These are phyloP conservation scores for Megacollybia marginata DNA, from an alignment of 768 basidiomycete genomes.

Conservation along the genomic window DNA sequence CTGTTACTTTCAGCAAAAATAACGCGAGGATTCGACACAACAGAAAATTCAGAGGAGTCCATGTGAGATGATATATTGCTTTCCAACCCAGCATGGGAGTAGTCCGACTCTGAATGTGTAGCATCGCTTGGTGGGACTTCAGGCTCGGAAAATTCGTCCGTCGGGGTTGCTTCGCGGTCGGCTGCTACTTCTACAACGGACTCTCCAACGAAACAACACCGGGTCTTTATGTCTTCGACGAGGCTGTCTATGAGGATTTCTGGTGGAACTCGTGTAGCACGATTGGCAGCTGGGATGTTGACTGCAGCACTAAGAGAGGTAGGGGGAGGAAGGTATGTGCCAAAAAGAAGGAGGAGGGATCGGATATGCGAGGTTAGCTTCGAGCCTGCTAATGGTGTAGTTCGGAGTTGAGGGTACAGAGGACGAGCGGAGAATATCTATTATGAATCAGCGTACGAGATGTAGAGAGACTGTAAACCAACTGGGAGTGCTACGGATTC, in stretches of 20 bases:
- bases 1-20: slow-evolving; percentile 15
- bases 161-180: slow-evolving; percentile 19
- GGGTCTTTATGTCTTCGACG: slow-evolving; percentile 87
- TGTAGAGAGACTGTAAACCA: slow-evolving; percentile 17
- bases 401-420: slow-evolving; percentile 71
- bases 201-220: slow-evolving; percentile 82
- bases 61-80: slow-evolving; percentile 42
- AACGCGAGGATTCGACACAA: slow-evolving; percentile 35
- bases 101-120: slow-evolving; percentile 50
- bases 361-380: slow-evolving; percentile 76
- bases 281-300: slow-evolving; percentile 55
- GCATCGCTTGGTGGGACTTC: slow-evolving; percentile 44
- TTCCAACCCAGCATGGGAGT: slow-evolving; percentile 45
- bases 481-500: slow-evolving; percentile 89
- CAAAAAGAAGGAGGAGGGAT: slow-evolving; percentile 76
- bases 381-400: slow-evolving; percentile 84
- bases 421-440: slow-evolving; percentile 91
- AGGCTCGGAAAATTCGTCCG: slow-evolving; percentile 25
- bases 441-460: slow-evolving; percentile 1
- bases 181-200: slow-evolving; percentile 33
- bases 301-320: slow-evolving; percentile 57
- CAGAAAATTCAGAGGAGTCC: slow-evolving; percentile 54
- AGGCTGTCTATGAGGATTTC: slow-evolving; percentile 74
- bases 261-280: slow-evolving; percentile 62
- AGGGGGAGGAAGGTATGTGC: slow-evolving; percentile 78